A percentile compares a stretch with the other conserved stretches of the same genome.
These are phyloP conservation scores for Xylariaceae sp. DNA, from an alignment of 2,329 filamentous ascomycete species.

Conservation along the genomic window DNA sequence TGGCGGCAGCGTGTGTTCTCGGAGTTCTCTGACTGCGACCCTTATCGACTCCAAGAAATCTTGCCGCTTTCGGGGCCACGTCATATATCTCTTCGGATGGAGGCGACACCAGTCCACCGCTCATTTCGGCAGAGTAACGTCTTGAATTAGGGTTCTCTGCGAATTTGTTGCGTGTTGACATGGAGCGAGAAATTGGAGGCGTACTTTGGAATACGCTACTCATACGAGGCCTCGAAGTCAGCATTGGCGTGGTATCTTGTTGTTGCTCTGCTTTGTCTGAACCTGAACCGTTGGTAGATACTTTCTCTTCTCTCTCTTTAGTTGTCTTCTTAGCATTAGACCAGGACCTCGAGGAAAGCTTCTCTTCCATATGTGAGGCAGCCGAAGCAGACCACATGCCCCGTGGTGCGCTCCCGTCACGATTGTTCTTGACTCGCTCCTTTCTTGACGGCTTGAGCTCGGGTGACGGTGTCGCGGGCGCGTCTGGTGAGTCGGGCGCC, in stretches of 20 bases:
- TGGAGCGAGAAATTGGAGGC: slow-evolving; percentile 63
- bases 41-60: slow-evolving; percentile 60
- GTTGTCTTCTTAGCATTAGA: slow-evolving; percentile 58
- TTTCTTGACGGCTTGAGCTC: slow-evolving; percentile 63
- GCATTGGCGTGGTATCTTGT: slow-evolving; percentile 40
- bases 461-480: slow-evolving; percentile 47
- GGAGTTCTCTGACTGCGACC: slow-evolving; percentile 43
- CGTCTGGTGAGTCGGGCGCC: slow-evolving; percentile 38
- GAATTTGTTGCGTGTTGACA: slow-evolving; percentile 63
- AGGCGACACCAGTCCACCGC: slow-evolving; percentile 63
- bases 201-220: slow-evolving; percentile 65
- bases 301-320: slow-evolving; percentile 61
- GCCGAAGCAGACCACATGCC: slow-evolving; percentile 67
- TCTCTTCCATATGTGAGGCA: slow-evolving; percentile 53
- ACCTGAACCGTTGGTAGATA: slow-evolving; percentile 61
- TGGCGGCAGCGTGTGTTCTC: slow-evolving; percentile 37
- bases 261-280: slow-evolving; percentile 55
- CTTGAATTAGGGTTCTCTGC: slow-evolving; percentile 58
- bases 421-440: slow-evolving; percentile 72
- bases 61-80: slow-evolving; percentile 72
- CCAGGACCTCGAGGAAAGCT: slow-evolving; percentile 56
- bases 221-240: slow-evolving; percentile 53
- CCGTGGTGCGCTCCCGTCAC: slow-evolving; percentile 67
- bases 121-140: slow-evolving; percentile 64
- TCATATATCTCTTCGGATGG: slow-evolving; percentile 64